These are phyloP conservation scores for Debaryomyces hansenii DNA, from an alignment of 805 yeast species.

Conservation along the genomic window DNA sequence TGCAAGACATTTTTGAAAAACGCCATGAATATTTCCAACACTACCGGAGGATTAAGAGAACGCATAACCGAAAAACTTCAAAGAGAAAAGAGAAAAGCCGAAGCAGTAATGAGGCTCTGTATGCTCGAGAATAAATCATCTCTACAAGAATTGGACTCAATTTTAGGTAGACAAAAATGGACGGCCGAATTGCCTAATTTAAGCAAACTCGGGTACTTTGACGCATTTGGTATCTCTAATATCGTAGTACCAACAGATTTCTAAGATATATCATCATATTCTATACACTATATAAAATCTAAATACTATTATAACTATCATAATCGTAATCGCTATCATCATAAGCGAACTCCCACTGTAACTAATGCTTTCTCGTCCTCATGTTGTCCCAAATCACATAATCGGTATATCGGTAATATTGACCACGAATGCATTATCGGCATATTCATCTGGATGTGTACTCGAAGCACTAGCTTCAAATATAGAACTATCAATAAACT, in stretches of 20 bases:
- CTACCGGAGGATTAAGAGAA: slow-evolving; percentile 54
- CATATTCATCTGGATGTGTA: slow-evolving; percentile 18
- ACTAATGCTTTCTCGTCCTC: too few relatives aligned
- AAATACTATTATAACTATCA: too few relatives aligned
- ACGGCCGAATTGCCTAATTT: slow-evolving; percentile 22
- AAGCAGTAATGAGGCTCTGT: slow-evolving; percentile 47
- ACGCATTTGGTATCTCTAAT: slow-evolving; percentile 15
- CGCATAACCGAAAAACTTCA: slow-evolving; percentile 41
- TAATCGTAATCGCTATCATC: too few relatives aligned
- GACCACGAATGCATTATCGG: slow-evolving; percentile 21
- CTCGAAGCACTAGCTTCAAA: slow-evolving; percentile 28
- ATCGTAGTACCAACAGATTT: slow-evolving; percentile 4
- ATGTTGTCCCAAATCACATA: background rate
- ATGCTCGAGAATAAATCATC: slow-evolving; percentile 41
- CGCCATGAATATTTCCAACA: slow-evolving; percentile 44
- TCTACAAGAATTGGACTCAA: slow-evolving; percentile 26
- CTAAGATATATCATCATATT: background rate
- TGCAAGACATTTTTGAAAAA: slow-evolving; percentile 44
- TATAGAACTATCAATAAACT: slow-evolving; percentile 33
- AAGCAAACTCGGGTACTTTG: slow-evolving; percentile 27
- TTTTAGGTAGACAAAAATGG: slow-evolving; percentile 34
- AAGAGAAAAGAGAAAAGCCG: slow-evolving; percentile 42
- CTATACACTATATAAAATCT: background rate
- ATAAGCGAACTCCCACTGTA: too few relatives aligned
- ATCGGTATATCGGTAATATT: slow-evolving; percentile 36